Evolutionary conservation across 345 rosid genomes (phyloP).

Genomic region (Euphorbia peplus): DNA sequence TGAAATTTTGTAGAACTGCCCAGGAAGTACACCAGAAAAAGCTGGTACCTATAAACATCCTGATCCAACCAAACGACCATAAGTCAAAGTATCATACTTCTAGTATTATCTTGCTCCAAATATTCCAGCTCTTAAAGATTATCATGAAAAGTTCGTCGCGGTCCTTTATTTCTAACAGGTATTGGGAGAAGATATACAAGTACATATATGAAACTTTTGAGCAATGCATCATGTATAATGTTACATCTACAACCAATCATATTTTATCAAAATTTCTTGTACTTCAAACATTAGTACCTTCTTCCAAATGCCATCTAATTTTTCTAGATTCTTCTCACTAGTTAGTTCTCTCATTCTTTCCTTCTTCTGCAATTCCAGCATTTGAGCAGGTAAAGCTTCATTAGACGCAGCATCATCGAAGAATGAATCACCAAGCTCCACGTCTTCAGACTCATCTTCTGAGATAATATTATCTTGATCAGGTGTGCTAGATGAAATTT

Average conservation of each 20-base stretch:
- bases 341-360: constrained; percentile 58
- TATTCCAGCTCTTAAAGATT: neutral
- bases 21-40: neutral
- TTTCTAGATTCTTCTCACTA: constrained; percentile 60
- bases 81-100: neutral
- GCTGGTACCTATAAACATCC: neutral
- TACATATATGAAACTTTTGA: neutral
- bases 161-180: neutral
- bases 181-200: neutral
- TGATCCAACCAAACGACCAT: neutral
- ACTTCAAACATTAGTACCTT: constrained; percentile 50
- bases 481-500: constrained; percentile 25
- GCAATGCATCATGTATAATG: neutral
- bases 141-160: neutral
- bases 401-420: constrained; percentile 41
- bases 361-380: constrained; percentile 59
- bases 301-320: constrained; percentile 89
- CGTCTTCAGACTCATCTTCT: constrained; percentile 43
- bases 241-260: neutral
- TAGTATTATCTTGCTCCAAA: neutral
- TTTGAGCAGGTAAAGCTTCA: constrained; percentile 45
- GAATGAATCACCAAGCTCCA: constrained; percentile 73
- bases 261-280: constrained; percentile 14
- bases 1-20: neutral
- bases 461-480: constrained; percentile 27